Base-by-base conservation (phyloP, 352 stramenopile species). In the Pythium phragmiticola region DNA sequence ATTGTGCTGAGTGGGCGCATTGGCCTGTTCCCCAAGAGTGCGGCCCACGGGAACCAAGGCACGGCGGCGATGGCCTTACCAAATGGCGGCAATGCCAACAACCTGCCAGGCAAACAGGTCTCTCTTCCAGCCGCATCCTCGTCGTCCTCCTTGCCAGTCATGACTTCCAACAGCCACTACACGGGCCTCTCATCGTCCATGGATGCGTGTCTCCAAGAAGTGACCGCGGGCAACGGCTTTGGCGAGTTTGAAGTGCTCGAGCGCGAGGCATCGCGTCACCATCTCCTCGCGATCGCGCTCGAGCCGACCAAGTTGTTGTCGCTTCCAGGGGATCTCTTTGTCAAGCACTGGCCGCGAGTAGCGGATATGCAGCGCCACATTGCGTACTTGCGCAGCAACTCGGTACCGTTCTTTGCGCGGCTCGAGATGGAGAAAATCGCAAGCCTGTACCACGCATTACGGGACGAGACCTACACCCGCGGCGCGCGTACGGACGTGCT, bases 231-330 rank as follows among this genome's bases (percentile, higher is more conserved):
- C 17, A 59, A 73, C 14, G 78, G 80, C n/a, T 88, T 89, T 67
- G 80, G 80, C 4, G 80, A 89, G 51, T 87, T 89, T 41, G 75
- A 87, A 53, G 73, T 89, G 16, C 75, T 88, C 37, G 57, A 84
- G 5, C 69, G 70, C 12, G 74, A 86, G 1, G 59, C 68, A 6
- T 65, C 65, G 8, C 63, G 65, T 4, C 51, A 66, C 4, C 63
- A 76, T 34, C 65, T 82, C 7, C 54, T 73, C n/a, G 78, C 80
- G 26, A 45, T 85, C 11, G 77, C 78, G 26, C 55, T 81, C 19
- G 80, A 88, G 41, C 59, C 71, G 7, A 76, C 73, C 7, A 87
- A 80, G 12, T 60, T 89, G 21, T 66, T 90, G 42, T 88, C 80
- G 7, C 72, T 90, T 23, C 77, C 80, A 3, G 68, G 67, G 0